Conservation (phyloP, 306 rosid genomes). For the Dryas alaskensis region DNA sequence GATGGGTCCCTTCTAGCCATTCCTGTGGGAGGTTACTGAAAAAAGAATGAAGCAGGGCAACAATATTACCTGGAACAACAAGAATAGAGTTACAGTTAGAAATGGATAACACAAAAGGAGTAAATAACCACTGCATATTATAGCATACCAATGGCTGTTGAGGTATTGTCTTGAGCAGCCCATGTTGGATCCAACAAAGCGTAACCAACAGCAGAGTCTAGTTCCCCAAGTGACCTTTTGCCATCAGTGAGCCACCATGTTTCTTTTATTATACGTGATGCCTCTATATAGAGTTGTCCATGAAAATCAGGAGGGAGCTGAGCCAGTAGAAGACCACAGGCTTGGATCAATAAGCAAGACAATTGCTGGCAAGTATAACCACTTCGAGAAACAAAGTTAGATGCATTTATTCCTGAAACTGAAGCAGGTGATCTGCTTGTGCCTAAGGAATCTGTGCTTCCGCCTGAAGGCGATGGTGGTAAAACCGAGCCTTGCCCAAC, state of each 20-base stretch:
- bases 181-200: slow-evolving; percentile 97
- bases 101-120: neutral
- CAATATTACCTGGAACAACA: slow-evolving; percentile 67
- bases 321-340: slow-evolving; percentile 93
- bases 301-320: slow-evolving; percentile 98
- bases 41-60: slow-evolving; percentile 92
- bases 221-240: slow-evolving; percentile 68
- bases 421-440: slow-evolving; percentile 86
- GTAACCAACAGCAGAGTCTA: slow-evolving; percentile 95
- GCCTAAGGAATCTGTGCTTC: slow-evolving; percentile 93
- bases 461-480: slow-evolving; percentile 98
- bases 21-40: slow-evolving; percentile 95
- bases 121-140: slow-evolving; percentile 4
- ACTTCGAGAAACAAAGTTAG: slow-evolving; percentile 87
- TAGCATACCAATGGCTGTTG: slow-evolving; percentile 84
- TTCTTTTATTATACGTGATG: slow-evolving; percentile 88
- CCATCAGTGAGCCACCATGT: slow-evolving; percentile 95
- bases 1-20: slow-evolving; percentile 87
- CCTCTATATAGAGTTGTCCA: slow-evolving; percentile 75
- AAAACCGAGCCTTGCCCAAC: slow-evolving; percentile 81
- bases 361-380: slow-evolving; percentile 94
- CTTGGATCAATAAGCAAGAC: slow-evolving; percentile 94
- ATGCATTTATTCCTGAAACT: slow-evolving; percentile 77
- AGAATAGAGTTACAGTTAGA: neutral
- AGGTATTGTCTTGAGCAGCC: slow-evolving; percentile 99